Conservation (phyloP, 2,329 filamentous ascomycete genomes). For the Paraphoma chrysanthemicola region DNA sequence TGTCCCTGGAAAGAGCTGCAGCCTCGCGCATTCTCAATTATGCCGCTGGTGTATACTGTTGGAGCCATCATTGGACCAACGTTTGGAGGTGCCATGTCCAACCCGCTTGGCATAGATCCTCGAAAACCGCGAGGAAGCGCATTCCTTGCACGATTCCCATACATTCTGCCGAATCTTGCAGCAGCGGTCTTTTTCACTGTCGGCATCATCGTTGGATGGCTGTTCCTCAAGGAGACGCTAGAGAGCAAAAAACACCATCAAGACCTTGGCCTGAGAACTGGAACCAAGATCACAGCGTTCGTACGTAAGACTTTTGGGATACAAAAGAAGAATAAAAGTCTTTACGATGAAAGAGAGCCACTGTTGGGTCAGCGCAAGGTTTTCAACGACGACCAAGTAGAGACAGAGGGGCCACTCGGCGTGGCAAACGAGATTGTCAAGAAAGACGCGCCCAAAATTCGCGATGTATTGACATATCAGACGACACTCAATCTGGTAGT, state of each 20-base stretch:
- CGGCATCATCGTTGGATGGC: constrained; percentile 73
- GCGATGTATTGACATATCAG: constrained; percentile 75
- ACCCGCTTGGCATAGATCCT: constrained; percentile 78
- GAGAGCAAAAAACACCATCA: constrained; percentile 70
- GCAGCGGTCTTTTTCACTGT: constrained; percentile 78
- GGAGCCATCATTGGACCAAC: constrained; percentile 86
- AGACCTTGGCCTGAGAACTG: constrained; percentile 80
- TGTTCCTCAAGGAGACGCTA: constrained; percentile 89
- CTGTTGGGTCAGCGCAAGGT: constrained; percentile 34
- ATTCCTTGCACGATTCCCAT: constrained; percentile 80
- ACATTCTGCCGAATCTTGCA: constrained; percentile 82
- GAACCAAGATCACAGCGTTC: constrained; percentile 64
- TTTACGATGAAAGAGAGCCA: constrained; percentile 34
- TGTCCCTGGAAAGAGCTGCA: constrained; percentile 86
- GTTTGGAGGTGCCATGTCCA: constrained; percentile 85
- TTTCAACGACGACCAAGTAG: constrained; percentile 15
- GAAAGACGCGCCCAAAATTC: constrained; percentile 49
- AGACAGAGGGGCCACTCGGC: constrained; percentile 6
- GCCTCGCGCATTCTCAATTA: constrained; percentile 87
- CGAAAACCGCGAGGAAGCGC: constrained; percentile 66
- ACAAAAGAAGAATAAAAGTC: constrained; percentile 9
- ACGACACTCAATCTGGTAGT: constrained; percentile 76
- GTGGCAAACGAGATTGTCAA: constrained; percentile 9
- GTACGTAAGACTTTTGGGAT: constrained; percentile 29
- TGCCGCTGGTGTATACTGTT: constrained; percentile 90